Evolutionary conservation across 345 rosid genomes (phyloP).

Genomic region (Mercurialis annua): DNA sequence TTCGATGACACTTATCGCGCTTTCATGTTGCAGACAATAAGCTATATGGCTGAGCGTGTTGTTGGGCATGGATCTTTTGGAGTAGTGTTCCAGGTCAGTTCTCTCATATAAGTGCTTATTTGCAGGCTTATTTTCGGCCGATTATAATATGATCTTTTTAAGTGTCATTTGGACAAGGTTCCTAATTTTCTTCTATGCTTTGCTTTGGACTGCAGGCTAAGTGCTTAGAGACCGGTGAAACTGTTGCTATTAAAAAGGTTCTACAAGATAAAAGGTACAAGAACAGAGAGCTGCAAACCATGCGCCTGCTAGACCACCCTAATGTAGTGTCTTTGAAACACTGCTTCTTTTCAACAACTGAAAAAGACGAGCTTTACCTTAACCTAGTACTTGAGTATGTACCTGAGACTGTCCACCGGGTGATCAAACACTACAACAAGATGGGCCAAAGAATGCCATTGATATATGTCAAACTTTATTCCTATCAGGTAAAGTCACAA

Average conservation of each 20-base stretch:
- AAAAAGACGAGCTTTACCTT: slow-evolving; percentile 84
- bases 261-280: slow-evolving; percentile 96
- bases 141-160: neutral
- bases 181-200: slow-evolving; percentile 1
- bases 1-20: slow-evolving; percentile 5
- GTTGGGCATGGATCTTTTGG: slow-evolving; percentile 98
- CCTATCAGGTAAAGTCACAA: slow-evolving; percentile 58
- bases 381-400: slow-evolving; percentile 93
- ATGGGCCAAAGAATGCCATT: slow-evolving; percentile 84
- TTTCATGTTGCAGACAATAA: slow-evolving; percentile 53
- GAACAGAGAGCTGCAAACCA: slow-evolving; percentile 94
- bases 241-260: slow-evolving; percentile 87
- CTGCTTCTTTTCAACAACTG: slow-evolving; percentile 94
- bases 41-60: slow-evolving; percentile 97
- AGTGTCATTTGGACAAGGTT: neutral
- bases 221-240: slow-evolving; percentile 94
- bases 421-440: slow-evolving; percentile 80
- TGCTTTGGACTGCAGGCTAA: slow-evolving; percentile 57
- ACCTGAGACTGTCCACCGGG: slow-evolving; percentile 88
- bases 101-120: neutral
- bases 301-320: slow-evolving; percentile 96
- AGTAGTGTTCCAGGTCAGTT: slow-evolving; percentile 80
- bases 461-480: slow-evolving; percentile 85
- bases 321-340: slow-evolving; percentile 87
- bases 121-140: neutral